phyloP scores from a whole-genome alignment of 2,329 filamentous ascomycete species.

The Aspergillus ibericus region DNA sequence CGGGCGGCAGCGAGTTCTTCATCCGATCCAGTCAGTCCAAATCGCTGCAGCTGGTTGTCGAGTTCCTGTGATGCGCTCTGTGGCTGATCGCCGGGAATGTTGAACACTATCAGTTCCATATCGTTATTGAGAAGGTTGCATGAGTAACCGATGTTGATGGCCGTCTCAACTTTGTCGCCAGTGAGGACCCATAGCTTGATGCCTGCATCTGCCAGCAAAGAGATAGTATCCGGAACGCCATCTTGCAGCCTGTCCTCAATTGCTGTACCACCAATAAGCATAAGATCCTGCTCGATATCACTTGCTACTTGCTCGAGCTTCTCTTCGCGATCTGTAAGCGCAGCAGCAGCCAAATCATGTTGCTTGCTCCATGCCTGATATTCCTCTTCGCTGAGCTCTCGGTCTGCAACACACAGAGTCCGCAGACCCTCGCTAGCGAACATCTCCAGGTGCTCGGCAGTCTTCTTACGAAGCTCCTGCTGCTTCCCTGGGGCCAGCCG shows the following conservation, averaged over 20 bases:
- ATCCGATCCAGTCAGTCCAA: conserved; percentile 79
- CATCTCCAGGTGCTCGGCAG: conserved; percentile 93
- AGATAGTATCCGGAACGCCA: conserved; percentile 93
- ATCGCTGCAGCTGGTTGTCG: conserved; percentile 69
- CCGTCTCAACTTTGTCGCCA: conserved; percentile 97
- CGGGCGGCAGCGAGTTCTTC: conserved; percentile 78
- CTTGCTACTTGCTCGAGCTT: conserved; percentile 89
- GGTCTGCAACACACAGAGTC: conserved; percentile 89
- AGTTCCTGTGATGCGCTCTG: conserved; percentile 67
- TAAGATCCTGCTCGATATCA: conserved; percentile 85
- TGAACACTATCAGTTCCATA: conserved; percentile 93
- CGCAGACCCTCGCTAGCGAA: conserved; percentile 94
- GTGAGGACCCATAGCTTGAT: conserved; percentile 99
- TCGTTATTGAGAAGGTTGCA: conserved; percentile 97
- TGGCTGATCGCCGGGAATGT: conserved; percentile 73
- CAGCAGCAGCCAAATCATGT: conserved; percentile 81
- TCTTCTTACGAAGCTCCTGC: conserved; percentile 74
- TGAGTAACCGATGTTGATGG: conserved; percentile 99
- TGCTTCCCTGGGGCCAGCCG: conserved; percentile 84
- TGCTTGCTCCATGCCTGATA: conserved; percentile 82
- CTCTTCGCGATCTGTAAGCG: conserved; percentile 83
- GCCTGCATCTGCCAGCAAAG: conserved; percentile 83
- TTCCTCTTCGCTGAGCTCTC: conserved; percentile 75
- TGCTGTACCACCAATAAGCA: conserved; percentile 85
- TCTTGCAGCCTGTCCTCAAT: conserved; percentile 98